phyloP scores from a whole-genome alignment of 2,329 filamentous ascomycete species.

The Bipolaris oryzae region DNA sequence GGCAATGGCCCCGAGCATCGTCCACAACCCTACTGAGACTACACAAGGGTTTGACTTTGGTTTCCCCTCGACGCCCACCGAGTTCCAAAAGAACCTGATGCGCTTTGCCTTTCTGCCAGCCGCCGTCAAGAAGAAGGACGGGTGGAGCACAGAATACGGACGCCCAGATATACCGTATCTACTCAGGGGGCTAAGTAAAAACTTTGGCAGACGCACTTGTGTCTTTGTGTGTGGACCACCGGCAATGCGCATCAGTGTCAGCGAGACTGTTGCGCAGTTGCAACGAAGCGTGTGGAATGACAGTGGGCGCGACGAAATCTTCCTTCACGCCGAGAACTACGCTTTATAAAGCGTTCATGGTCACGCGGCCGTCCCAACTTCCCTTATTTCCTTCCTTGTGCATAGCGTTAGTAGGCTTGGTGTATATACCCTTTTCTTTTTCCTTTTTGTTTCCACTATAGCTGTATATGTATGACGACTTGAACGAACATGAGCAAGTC shows the following conservation, averaged over 20 bases:
- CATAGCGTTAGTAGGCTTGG: constrained; percentile 34
- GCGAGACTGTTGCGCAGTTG: constrained; percentile 80
- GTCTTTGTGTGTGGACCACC: constrained; percentile 93
- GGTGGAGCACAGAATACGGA: constrained; percentile 92
- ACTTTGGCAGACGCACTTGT: constrained; percentile 79
- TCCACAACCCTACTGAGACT: constrained; percentile 21
- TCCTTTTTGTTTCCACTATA: constrained; percentile 10
- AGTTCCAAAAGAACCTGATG: constrained; percentile 88
- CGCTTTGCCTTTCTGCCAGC: constrained; percentile 80
- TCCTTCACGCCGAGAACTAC: constrained; percentile 94
- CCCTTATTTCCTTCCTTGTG: constrained; percentile 24
- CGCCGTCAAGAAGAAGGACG: constrained; percentile 62
- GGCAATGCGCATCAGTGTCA: constrained; percentile 84
- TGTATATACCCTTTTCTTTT: constrained; percentile 30
- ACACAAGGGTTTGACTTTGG: constrained; percentile 60
- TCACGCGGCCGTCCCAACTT: not conserved
- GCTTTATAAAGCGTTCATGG: constrained; percentile 64
- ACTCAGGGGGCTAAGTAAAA: constrained; percentile 81
- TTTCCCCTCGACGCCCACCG: constrained; percentile 81
- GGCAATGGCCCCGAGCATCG: constrained; percentile 54
- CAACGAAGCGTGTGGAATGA: constrained; percentile 85
- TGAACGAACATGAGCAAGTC: constrained; percentile 2
- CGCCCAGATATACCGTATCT: constrained; percentile 87
- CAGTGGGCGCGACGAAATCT: constrained; percentile 83
- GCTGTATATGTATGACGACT: constrained; percentile 20